Base-by-base conservation (phyloP, 2,329 filamentous ascomycete genomes). In the Xylariomycetidae sp. region DNA sequence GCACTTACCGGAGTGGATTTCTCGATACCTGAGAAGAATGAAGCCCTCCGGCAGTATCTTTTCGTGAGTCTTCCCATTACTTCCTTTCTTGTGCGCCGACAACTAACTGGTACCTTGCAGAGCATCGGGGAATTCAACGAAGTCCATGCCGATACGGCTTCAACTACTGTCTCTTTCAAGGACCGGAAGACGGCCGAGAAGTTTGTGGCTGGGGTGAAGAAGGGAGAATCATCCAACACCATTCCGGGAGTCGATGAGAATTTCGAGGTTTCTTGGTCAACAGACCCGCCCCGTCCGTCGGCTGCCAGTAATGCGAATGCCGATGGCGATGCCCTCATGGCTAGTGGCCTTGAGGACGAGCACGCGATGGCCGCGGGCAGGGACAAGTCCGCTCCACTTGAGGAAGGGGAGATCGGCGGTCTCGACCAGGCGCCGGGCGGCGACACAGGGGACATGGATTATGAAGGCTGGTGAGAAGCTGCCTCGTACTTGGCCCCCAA, bases 101-200 rank as follows among this genome's bases (percentile, higher is more conserved):
- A n/a, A 14, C 9, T 37, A 16, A 33, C 33, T n/a, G 43, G 57
- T 54, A 51, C 62, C 40, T 36, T 36, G 12, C 32, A 81, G 77
- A 74, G 74, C 40, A 63, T 81, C 19, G 78, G 77, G 33, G 78
- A 82, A 38, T 81, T 79, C 45, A 70, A 72, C 22, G 70, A 72
- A 18, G 70, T 83, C 18, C 66, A 76, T 20, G 62, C 66, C 4
- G 66, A 63, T 3, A 56, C 68, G 0, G 42, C 58, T 2, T 54
- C 59, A 1, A 74, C 78, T 2, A 62, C 71, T 33, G 71, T 85
- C 32, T 73, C 72, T 5, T 85, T 85, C 54, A 77, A 75, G 37
- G 78, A 84, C 49, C 75, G 80, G 37, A 77, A 76, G 52, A 81
- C 82, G 11, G 85, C 83, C 4, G 85, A 90, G 54, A 79, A 72